phyloP scores from a whole-genome alignment of 352 stramenopile genomes.

The Pseudoperonospora humuli region DNA sequence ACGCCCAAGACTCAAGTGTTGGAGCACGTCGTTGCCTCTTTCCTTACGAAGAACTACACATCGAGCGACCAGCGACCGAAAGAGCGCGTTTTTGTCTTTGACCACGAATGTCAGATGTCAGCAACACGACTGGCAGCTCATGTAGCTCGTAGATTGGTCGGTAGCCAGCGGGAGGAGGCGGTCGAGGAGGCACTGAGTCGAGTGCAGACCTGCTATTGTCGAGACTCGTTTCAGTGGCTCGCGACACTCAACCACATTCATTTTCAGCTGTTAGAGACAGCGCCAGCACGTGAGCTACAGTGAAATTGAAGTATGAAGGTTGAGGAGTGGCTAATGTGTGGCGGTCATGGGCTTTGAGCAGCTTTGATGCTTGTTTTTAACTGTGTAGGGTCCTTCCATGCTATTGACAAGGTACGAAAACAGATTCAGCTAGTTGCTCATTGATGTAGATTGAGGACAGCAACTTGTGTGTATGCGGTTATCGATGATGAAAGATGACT shows the following conservation, averaged over 20 bases:
- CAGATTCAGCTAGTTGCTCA: neutral
- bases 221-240: constrained; percentile 68
- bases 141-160: constrained; percentile 5
- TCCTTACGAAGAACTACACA: constrained; percentile 35
- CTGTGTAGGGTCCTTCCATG: constrained; percentile 51
- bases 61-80: constrained; percentile 11
- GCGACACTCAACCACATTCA: constrained; percentile 68
- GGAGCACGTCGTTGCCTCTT: constrained; percentile 46
- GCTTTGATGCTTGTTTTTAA: constrained; percentile 56
- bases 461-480: neutral
- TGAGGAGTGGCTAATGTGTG: constrained; percentile 2
- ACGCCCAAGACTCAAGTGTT: constrained; percentile 40
- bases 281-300: constrained; percentile 33
- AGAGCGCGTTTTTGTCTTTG: constrained; percentile 52
- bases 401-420: constrained; percentile 49
- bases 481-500: constrained; percentile 27
- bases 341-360: constrained; percentile 9
- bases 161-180: constrained; percentile 7
- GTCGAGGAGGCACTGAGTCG: constrained; percentile 22
- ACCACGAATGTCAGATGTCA: constrained; percentile 48
- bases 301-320: neutral
- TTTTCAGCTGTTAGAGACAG: constrained; percentile 44
- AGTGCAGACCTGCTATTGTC: constrained; percentile 41
- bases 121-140: constrained; percentile 7
- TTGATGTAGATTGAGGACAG: neutral